A percentile compares a stretch with the other conserved stretches of the same genome.
These are phyloP conservation scores for Coniochaeta sp. DNA, from an alignment of 2,329 filamentous ascomycete species.

Conservation along the genomic window DNA sequence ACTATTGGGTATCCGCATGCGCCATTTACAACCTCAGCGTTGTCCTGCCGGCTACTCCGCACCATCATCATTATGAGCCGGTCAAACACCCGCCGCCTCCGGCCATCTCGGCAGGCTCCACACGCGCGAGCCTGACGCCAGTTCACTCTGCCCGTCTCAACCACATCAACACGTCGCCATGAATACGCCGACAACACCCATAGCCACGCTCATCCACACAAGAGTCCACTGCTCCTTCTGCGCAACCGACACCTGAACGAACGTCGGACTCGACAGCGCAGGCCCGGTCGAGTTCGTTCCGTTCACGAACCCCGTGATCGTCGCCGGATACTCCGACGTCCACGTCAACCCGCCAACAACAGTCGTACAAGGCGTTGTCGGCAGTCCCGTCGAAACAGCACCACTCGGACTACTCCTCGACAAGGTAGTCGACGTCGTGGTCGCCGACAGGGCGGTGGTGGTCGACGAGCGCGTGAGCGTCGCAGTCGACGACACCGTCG, in stretches of 20 bases:
- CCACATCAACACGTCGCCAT: constrained; percentile 17
- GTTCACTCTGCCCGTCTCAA: background rate
- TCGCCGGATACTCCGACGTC: background rate
- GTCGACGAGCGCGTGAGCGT: background rate
- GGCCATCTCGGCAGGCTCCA: background rate
- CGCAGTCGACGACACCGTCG: background rate
- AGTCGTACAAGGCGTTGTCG: background rate
- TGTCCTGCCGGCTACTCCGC: background rate
- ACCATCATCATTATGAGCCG: background rate
- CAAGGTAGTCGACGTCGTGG: background rate
- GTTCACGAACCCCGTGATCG: background rate
- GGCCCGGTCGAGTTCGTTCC: background rate
- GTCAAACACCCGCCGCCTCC: background rate
- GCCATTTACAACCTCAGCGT: background rate
- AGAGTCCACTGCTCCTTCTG: constrained; percentile 15
- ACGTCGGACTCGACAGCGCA: background rate
- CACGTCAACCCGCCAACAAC: background rate
- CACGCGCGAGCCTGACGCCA: background rate
- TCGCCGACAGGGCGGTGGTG: background rate
- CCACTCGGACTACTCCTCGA: background rate
- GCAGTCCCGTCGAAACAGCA: background rate
- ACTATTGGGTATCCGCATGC: background rate
- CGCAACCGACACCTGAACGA: constrained; percentile 7
- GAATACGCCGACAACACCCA: constrained; percentile 16
- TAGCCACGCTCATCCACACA: constrained; percentile 15